These are phyloP conservation scores for Nicotiana obtusifolia DNA, from an alignment of 257 asterid species.

Conservation along the genomic window DNA sequence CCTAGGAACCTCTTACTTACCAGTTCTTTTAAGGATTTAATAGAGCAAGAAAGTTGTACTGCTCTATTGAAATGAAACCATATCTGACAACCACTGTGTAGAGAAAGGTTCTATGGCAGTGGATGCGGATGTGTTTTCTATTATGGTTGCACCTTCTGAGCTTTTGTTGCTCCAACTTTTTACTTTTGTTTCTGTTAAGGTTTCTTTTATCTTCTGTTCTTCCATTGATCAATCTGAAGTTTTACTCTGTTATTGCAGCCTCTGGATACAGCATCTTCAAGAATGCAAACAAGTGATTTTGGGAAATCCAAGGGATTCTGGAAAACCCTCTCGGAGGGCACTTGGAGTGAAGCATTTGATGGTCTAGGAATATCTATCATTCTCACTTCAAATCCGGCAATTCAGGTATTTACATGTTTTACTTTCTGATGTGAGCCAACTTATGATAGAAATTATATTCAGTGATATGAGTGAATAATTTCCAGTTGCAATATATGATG, in stretches of 20 bases:
- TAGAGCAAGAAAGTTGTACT: neutral
- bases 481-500: slow-evolving; percentile 10
- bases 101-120: neutral
- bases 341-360: slow-evolving; percentile 78
- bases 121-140: neutral
- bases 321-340: slow-evolving; percentile 70
- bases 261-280: slow-evolving; percentile 88
- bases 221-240: neutral
- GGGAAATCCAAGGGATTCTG: slow-evolving; percentile 84
- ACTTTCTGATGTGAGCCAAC: neutral
- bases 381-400: slow-evolving; percentile 84
- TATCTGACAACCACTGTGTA: neutral
- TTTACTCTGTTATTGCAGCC: slow-evolving; percentile 50
- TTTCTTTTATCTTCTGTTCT: neutral
- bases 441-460: neutral
- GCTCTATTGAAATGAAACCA: neutral
- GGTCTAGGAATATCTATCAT: slow-evolving; percentile 86
- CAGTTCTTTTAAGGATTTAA: neutral
- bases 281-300: slow-evolving; percentile 89
- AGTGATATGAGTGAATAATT: slow-evolving; percentile 9
- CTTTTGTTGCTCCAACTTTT: neutral
- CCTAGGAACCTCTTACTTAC: neutral
- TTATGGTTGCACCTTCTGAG: neutral
- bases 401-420: slow-evolving; percentile 49
- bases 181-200: neutral